Base-by-base conservation (phyloP, 1,284 basidiomycete genomes). In the Pseudozyma sp. region DNA sequence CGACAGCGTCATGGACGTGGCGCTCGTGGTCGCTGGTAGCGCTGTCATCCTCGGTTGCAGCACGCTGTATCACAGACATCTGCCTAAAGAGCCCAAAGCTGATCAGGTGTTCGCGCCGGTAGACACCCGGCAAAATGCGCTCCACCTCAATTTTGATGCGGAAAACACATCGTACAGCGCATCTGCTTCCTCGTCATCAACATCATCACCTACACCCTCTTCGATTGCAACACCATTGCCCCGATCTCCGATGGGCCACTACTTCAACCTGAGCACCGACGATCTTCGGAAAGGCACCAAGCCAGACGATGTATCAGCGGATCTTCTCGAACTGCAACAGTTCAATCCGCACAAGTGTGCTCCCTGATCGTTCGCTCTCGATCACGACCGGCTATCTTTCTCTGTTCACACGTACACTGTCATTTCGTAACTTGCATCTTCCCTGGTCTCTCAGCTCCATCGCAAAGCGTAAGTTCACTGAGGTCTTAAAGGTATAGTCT, bases 41-140 rank as follows among this genome's bases (percentile, higher is more conserved):
- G 39, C 34, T 0, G 50, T 65, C 17, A 65, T 65, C n/a, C 56
- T 65, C 34, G 45, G 31, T 7, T 51, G 45, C 49, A 56, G 54
- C 17, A 53, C 44, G 5, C 7, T 54, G 10, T 64, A 64, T 39
- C 40, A 64, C 24, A 52, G 34, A 30, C 17, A 51, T 34, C 19
- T 31, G 7, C 57, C 57, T 2, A 52, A 52, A 39, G 24, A n/a
- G 4, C 24, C 37, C 11, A 39, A 29, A 34, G 14, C 35, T 3
- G 49, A 50, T 3, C 17, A 16, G 16, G 34, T 30, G 35, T 14
- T 37, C 35, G 37, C 13, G 17, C 37, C 7, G 35, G 16, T 29
- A 29, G 47, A 35, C 9, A 47, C 45, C 19, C 34, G 35, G 35
- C 29, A 19, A 9, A 37, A 49, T 33, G 47, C 17, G 29, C 19